phyloP scores from a whole-genome alignment of 495 filamentous ascomycete genomes.

The Trichoderma parareesei region DNA sequence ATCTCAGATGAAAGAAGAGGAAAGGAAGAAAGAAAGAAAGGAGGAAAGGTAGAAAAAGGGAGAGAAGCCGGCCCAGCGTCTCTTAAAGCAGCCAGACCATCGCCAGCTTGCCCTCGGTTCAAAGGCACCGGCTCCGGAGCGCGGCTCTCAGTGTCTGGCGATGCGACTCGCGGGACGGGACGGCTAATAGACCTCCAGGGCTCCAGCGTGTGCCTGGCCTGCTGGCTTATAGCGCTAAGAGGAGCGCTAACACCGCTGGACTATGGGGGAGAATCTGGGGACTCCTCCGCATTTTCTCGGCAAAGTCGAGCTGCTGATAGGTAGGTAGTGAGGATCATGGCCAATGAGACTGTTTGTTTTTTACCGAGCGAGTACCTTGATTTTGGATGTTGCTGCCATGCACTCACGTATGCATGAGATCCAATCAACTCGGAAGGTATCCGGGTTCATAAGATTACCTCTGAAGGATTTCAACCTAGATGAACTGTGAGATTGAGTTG shows the following conservation, averaged over 20 bases:
- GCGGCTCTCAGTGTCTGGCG: neutral
- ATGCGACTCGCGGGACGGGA: constrained; percentile 4
- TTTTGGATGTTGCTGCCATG: too few relatives aligned
- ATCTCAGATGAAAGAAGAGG: too few relatives aligned
- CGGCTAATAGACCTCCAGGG: neutral
- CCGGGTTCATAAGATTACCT: too few relatives aligned
- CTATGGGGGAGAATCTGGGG: neutral
- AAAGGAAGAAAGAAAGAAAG: neutral
- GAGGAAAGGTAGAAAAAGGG: neutral
- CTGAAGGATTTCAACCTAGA: too few relatives aligned
- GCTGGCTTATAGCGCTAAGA: too few relatives aligned
- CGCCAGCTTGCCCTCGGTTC: constrained; percentile 3
- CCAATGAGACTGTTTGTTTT: too few relatives aligned
- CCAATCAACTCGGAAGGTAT: too few relatives aligned
- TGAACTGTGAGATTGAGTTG: too few relatives aligned
- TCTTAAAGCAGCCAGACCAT: neutral
- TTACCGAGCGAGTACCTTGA: too few relatives aligned
- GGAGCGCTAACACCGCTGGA: neutral
- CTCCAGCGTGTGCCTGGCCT: too few relatives aligned
- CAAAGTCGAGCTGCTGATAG: neutral
- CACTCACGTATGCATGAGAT: too few relatives aligned
- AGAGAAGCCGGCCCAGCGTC: neutral
- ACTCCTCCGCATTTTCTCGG: neutral
- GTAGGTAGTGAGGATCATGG: too few relatives aligned
- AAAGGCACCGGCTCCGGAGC: neutral